phyloP scores from a whole-genome alignment of 1,139 yeast species.

The Candida sanyaensis region DNA sequence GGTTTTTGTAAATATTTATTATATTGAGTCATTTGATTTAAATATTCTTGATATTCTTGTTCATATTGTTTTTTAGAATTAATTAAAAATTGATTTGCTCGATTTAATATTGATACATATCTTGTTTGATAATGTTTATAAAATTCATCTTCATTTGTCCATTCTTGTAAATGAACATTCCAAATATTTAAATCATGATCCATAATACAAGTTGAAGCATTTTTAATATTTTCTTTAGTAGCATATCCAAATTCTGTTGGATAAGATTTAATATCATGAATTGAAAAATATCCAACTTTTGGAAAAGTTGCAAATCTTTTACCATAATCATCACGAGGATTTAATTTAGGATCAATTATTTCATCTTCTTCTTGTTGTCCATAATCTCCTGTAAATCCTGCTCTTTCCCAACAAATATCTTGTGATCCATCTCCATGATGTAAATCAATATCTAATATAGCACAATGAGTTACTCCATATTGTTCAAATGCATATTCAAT shows the following conservation, averaged over 20 bases:
- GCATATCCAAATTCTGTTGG: constrained; percentile 85
- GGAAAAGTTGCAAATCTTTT: constrained; percentile 57
- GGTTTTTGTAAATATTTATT: constrained; percentile 33
- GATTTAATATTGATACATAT: constrained; percentile 62
- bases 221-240: constrained; percentile 65
- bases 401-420: constrained; percentile 82
- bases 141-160: constrained; percentile 65
- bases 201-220: constrained; percentile 79
- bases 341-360: constrained; percentile 26
- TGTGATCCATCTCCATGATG: constrained; percentile 96
- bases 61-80: constrained; percentile 50
- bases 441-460: constrained; percentile 78
- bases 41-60: constrained; percentile 34
- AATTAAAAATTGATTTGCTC: constrained; percentile 69
- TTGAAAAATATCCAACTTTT: constrained; percentile 78
- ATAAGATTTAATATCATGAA: constrained; percentile 84
- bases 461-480: constrained; percentile 76
- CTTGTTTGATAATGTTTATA: constrained; percentile 60
- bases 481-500: constrained; percentile 73
- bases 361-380: constrained; percentile 49
- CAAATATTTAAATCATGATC: constrained; percentile 81
- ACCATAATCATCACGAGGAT: constrained; percentile 52
- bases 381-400: constrained; percentile 58
- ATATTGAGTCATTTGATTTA: constrained; percentile 27
- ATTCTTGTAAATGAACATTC: constrained; percentile 80